Base-by-base conservation (phyloP, 169 alveolate species). In the Cryptosporidium xiaoi region DNA sequence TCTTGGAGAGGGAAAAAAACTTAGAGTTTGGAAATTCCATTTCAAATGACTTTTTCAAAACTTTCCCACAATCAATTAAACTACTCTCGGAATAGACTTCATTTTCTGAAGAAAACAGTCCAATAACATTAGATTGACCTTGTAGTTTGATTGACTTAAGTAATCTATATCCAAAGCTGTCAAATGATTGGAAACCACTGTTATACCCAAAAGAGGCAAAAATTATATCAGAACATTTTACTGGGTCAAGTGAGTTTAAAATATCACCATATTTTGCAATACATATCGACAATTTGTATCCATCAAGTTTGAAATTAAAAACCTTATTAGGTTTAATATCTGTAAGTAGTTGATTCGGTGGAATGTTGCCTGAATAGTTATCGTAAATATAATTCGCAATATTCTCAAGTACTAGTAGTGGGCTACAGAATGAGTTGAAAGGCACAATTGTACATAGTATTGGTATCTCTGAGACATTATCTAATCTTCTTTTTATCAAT, bases 161-260 rank as follows among this genome's bases (percentile, higher is more conserved):
- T 33, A 92, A 68, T 82, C 91, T 90, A 82, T 93, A 93, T 16
- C 96, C 96, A 13, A 68, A 53, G 56, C 91, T 92, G 83, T 93
- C 96, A 29, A 93, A 91, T 33, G 93, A 93, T 66, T 83, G 83
- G 36, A 91, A 82, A 66, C 83, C 77, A 20, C 90, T 90, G 82
- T 90, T 62, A 40, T 16, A 77, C 5, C 87, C 69, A 60, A 77
- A 77, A 16, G 64, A 62, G 6, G 77, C 87, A 12, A 77, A 29
- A 13, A 77, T 13, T 15, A 77, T 24, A 34, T 77, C 87, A 3
- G 87, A 56, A 18, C 87, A 77, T 62, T 77, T 77, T 1, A 77
- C 56, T 34, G 55, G 13, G 65, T 77, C 87, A 12, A 77, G 34
- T 2, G 87, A 15, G 29, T 58, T 48, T 18, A 77, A n/a, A 44